phyloP scores from a whole-genome alignment of 768 basidiomycete genomes.

The Strobilomyces confusus region DNA sequence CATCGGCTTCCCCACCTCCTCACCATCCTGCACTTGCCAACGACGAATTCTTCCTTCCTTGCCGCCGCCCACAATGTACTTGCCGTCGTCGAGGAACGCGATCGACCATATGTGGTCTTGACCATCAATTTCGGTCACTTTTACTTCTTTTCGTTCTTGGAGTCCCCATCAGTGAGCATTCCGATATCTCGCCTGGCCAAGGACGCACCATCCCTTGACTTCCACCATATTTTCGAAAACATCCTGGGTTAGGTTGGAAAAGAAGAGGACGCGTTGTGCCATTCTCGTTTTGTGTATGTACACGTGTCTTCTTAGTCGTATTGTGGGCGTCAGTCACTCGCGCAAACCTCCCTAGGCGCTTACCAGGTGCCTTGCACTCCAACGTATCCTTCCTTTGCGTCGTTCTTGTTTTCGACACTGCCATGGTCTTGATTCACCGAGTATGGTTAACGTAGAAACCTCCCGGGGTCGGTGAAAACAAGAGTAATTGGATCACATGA shows the following conservation, averaged over 20 bases:
- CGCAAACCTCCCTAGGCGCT: not conserved
- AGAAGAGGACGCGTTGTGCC: not conserved
- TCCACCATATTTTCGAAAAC: not conserved
- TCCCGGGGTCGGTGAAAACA: not conserved
- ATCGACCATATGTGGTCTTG: not conserved
- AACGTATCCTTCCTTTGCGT: not conserved
- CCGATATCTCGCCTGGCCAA: not conserved
- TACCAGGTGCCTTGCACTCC: not conserved
- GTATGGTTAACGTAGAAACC: not conserved
- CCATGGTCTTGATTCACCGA: not conserved
- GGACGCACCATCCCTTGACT: not conserved
- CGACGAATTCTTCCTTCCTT: not conserved
- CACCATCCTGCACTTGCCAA: conserved; percentile 4
- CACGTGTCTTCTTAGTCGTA: not conserved
- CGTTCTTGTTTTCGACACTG: not conserved
- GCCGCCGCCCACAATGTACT: not conserved
- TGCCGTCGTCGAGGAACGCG: not conserved
- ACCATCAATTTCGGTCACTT: not conserved
- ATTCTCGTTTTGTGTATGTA: not conserved
- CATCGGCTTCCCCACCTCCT: not conserved
- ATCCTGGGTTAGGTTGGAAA: not conserved
- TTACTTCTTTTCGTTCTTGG: not conserved
- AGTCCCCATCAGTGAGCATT: not conserved
- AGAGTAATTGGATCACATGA: no score
- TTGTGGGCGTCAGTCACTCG: not conserved